Conservation (phyloP, 352 stramenopile genomes). For the Peronospora farinosa region DNA sequence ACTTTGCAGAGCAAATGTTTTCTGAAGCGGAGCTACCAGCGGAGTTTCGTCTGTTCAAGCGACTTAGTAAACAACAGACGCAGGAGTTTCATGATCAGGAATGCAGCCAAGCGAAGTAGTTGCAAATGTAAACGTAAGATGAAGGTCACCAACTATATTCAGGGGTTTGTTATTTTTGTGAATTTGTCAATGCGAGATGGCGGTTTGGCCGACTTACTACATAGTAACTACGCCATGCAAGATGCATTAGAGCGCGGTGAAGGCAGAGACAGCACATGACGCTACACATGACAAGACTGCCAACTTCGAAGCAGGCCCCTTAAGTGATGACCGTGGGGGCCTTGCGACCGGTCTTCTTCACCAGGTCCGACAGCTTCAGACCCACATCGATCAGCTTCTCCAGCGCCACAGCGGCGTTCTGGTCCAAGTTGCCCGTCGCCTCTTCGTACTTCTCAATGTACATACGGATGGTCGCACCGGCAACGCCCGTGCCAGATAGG, state of each 20-base stretch:
- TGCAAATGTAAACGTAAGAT: constrained; percentile 1
- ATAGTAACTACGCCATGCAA: constrained; percentile 29
- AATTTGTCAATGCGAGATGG: constrained; percentile 14
- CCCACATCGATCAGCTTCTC: constrained; percentile 89
- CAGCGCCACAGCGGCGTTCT: constrained; percentile 72
- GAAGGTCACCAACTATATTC: constrained; percentile 4
- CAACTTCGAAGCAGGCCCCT: constrained; percentile 26
- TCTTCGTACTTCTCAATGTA: constrained; percentile 99
- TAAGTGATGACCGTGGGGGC: constrained; percentile 97
- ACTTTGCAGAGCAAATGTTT: constrained; percentile 44
- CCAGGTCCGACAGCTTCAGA: constrained; percentile 89
- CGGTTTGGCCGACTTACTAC: constrained; percentile 17
- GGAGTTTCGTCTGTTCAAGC: constrained; percentile 51
- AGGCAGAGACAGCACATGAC: constrained; percentile 21
- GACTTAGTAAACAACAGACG: constrained; percentile 33
- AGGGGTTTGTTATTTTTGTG: constrained; percentile 22
- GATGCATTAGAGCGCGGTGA: constrained; percentile 15
- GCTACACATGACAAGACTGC: constrained; percentile 15
- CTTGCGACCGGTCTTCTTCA: constrained; percentile 90
- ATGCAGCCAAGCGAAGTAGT: not conserved
- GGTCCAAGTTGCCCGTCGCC: constrained; percentile 74
- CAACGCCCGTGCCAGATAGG: constrained; percentile 95
- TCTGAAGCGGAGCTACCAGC: constrained; percentile 34
- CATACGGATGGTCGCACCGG: constrained; percentile 96
- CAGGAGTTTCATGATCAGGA: constrained; percentile 10